A percentile compares a stretch with the other conserved stretches of the same genome.
Conservation (phyloP, 345 rosid species). For the Pseudoturritis turrita region DNA sequence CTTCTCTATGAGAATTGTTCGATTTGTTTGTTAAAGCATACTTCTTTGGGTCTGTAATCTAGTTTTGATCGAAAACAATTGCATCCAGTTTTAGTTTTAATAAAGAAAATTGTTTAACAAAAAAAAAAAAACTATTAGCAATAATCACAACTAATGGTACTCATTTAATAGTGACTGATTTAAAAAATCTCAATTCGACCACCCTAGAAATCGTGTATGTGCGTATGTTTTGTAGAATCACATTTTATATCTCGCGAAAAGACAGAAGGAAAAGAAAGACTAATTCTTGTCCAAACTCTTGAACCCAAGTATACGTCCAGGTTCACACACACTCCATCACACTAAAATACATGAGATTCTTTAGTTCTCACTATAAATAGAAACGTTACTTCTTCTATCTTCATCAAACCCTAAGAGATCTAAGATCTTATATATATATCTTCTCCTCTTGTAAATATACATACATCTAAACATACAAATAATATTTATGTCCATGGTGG, state of each 20-base stretch:
- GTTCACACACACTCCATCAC: slow-evolving; percentile 10
- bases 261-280: neutral
- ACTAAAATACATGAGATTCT: slow-evolving; percentile 13
- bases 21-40: too few relatives aligned
- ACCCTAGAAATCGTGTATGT: neutral
- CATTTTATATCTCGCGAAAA: slow-evolving; percentile 2
- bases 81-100: too few relatives aligned
- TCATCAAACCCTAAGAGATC: neutral
- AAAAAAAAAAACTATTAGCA: neutral
- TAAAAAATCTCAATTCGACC: neutral
- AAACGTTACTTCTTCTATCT: neutral
- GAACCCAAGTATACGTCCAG: slow-evolving; percentile 22
- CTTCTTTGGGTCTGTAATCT: too few relatives aligned
- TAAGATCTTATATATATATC: neutral
- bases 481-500: neutral
- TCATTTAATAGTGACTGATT: neutral
- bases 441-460: neutral
- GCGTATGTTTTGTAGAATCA: neutral
- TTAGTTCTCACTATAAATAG: slow-evolving; percentile 12
- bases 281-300: slow-evolving; percentile 10
- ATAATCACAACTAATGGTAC: neutral
- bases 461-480: neutral
- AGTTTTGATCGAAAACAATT: too few relatives aligned
- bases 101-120: too few relatives aligned
- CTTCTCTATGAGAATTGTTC: too few relatives aligned